These are phyloP conservation scores for Acanthamoeba triangularis DNA, from an alignment of 208 protist species.

Conservation along the genomic window DNA sequence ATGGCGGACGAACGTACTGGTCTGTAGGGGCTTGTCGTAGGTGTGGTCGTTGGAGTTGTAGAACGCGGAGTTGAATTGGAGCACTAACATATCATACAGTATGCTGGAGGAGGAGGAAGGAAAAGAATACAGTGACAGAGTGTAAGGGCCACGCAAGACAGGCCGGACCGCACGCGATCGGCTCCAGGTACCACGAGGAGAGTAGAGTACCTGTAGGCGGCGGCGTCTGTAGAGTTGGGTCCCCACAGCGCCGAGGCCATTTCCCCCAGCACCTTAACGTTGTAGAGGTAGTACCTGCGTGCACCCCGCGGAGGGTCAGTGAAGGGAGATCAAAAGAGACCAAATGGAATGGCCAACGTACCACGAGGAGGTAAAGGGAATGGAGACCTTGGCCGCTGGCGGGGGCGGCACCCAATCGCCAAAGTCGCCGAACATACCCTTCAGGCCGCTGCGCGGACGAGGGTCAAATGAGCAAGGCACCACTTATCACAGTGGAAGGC, in stretches of 20 bases:
- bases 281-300: conserved; percentile 56
- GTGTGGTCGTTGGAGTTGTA: background rate
- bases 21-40: conserved; percentile 10
- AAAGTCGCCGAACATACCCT: conserved; percentile 67
- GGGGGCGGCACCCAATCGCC: conserved; percentile 78
- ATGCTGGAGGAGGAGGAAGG: background rate
- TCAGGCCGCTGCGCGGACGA: conserved; percentile 42
- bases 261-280: background rate
- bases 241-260: background rate
- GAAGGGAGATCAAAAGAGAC: too few species aligned
- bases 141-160: too few species aligned
- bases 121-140: too few species aligned
- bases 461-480: background rate
- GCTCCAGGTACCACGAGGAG: too few species aligned
- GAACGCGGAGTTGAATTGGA: background rate
- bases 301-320: too few species aligned
- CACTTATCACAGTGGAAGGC: too few species aligned
- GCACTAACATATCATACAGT: background rate
- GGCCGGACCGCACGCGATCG: too few species aligned
- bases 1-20: conserved; percentile 3
- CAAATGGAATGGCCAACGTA: background rate
- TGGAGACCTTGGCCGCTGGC: conserved; percentile 12
- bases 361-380: conserved; percentile 38
- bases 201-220: conserved; percentile 20
- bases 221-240: background rate